Base-by-base conservation (phyloP, 1,139 yeast species). In the Pneumocystis oryctolagi region DNA sequence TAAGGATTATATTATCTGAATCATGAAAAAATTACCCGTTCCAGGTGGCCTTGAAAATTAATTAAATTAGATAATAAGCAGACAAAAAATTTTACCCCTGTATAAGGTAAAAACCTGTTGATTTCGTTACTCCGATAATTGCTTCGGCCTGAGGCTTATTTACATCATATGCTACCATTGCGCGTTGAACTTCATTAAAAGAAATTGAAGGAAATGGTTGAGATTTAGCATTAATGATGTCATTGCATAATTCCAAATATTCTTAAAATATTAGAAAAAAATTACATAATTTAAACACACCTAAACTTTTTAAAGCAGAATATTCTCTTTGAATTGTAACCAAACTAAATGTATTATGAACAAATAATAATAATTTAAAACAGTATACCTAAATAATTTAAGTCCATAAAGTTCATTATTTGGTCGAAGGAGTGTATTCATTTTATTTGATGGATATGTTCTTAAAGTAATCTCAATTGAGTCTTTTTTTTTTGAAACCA, bases 291-390 rank as follows among this genome's bases (percentile, higher is more conserved):
- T 47, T 18, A 47, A 47, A 25, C 14, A 25, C 25, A 47, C 55
- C 84, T 62, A 94, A 77, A 0, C 95, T 97, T 71, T 80, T 82
- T 68, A 94, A 76, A 0, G 98, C 87, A 0, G 92, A 80, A 69
- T 79, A 94, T 72, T 94, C 99, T 76, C 99, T 84, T 73, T 94
- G 98, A 25, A 89, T 81, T 0, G 99, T 90, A 0, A 87, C 81
- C 89, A 92, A 62, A 60, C 63, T 62, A 59, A 62, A 61, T 32
- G 16, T 16, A n/a, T 34, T n/a, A 14, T 60, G 12, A 30, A n/a
- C 28, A 18, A 53, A 32, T 31, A 61, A 39, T 32, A 40, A 47
- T 12, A 47, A 47, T 47, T 25, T 20, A 25, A 37, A 28, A 25
- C 12, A 4, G 60, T 68, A n/a, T 63, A 69, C 71, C 84, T 92